These are phyloP conservation scores for Phylloporus rhodoxanthus DNA, from an alignment of 768 basidiomycete species.

Conservation along the genomic window DNA sequence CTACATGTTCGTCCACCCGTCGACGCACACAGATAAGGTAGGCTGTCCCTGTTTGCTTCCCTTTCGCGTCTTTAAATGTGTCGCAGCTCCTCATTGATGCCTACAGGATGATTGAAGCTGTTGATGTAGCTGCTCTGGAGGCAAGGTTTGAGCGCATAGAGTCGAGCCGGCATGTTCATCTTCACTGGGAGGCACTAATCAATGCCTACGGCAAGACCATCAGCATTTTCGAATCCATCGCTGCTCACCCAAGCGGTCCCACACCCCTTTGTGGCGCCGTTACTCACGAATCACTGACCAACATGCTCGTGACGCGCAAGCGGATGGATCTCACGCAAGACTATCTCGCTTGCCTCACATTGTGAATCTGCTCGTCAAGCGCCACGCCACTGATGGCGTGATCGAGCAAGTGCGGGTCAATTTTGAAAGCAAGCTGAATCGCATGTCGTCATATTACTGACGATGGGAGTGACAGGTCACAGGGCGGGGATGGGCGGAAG, in stretches of 20 bases:
- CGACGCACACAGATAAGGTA: slow-evolving; percentile 93
- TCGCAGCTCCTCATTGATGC: slow-evolving; percentile 78
- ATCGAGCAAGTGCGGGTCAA: slow-evolving; percentile 66
- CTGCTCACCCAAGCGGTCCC: slow-evolving; percentile 36
- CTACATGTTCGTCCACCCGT: no score
- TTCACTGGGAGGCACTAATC: slow-evolving; percentile 78
- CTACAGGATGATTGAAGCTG: slow-evolving; percentile 79
- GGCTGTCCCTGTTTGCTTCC: slow-evolving; percentile 7
- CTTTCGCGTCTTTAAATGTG: not conserved
- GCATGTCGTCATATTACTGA: no score
- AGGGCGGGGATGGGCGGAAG: no score
- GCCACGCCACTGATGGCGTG: slow-evolving; percentile 60
- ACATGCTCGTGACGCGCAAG: slow-evolving; percentile 72
- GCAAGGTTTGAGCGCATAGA: slow-evolving; percentile 54
- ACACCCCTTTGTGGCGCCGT: slow-evolving; percentile 66
- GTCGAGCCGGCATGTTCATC: slow-evolving; percentile 31
- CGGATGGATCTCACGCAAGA: slow-evolving; percentile 70
- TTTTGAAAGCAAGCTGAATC: slow-evolving; percentile 79
- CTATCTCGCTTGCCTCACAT: slow-evolving; percentile 83
- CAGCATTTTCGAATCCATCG: slow-evolving; percentile 69
- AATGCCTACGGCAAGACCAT: slow-evolving; percentile 84
- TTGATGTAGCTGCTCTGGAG: slow-evolving; percentile 70
- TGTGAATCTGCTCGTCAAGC: slow-evolving; percentile 61
- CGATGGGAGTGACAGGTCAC: no score
- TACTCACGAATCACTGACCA: slow-evolving; percentile 85